phyloP scores from a whole-genome alignment of 805 yeast species.

The Pichia nanzhaoensis region DNA sequence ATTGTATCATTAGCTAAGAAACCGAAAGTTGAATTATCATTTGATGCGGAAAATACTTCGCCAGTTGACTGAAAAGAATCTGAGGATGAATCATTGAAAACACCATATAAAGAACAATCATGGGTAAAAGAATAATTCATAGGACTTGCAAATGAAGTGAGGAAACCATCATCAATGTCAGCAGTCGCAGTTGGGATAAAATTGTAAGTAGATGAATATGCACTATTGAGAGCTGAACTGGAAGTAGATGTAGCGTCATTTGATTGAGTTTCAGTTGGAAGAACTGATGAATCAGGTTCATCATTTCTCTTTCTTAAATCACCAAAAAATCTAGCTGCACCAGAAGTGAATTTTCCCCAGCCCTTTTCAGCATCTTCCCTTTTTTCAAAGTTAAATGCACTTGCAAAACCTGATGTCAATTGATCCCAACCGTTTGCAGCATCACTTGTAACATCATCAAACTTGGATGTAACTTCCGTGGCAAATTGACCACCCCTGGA shows the following conservation, averaged over 20 bases:
- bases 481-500: not conserved
- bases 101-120: conserved; percentile 14
- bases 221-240: not conserved
- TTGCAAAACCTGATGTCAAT: not conserved
- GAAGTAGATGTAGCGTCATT: not conserved
- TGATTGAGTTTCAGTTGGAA: not conserved
- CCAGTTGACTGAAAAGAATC: not conserved
- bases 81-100: conserved; percentile 11
- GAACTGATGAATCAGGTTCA: not conserved
- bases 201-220: conserved; percentile 6
- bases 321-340: conserved; percentile 4
- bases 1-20: conserved; percentile 12
- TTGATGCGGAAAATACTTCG: conserved; percentile 7
- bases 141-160: not conserved
- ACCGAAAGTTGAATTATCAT: conserved; percentile 10
- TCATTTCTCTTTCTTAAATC: not conserved
- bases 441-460: conserved; percentile 5
- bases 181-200: conserved; percentile 2
- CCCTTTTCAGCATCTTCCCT: conserved; percentile 2
- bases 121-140: not conserved
- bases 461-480: conserved; percentile 2
- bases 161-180: not conserved
- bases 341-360: conserved; percentile 4
- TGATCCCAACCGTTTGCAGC: conserved; percentile 5
- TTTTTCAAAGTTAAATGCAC: not conserved